Conservation (phyloP, 306 rosid genomes). For the Fagus crenata region DNA sequence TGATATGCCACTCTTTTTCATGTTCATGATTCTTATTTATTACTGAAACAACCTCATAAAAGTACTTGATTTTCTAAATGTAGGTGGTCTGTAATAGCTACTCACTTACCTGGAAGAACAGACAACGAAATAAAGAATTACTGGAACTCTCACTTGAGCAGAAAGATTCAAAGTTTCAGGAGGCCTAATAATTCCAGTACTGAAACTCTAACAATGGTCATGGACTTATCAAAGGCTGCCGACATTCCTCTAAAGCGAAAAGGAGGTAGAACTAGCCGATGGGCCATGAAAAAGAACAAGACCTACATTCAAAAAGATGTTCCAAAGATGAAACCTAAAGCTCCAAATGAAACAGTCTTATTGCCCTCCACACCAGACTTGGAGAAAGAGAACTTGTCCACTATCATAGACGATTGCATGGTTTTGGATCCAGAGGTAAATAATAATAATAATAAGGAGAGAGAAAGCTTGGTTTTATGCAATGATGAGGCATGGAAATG, state of each 20-base stretch:
- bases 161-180: slow-evolving; percentile 51
- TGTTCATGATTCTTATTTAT: too few relatives aligned
- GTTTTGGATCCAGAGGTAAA: not conserved
- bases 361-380: slow-evolving; percentile 29
- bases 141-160: slow-evolving; percentile 81
- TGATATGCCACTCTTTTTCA: too few relatives aligned
- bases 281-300: slow-evolving; percentile 52
- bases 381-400: slow-evolving; percentile 28
- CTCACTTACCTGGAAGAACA: slow-evolving; percentile 81
- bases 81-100: slow-evolving; percentile 91
- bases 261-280: slow-evolving; percentile 53
- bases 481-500: not conserved
- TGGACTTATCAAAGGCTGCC: slow-evolving; percentile 18
- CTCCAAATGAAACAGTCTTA: not conserved
- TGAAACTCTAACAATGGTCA: not conserved
- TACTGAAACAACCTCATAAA: too few relatives aligned
- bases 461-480: not conserved
- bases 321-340: slow-evolving; percentile 1
- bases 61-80: not conserved
- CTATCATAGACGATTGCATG: slow-evolving; percentile 2
- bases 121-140: slow-evolving; percentile 94
- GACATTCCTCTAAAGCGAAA: slow-evolving; percentile 34
- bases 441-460: not conserved
- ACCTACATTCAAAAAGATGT: not conserved
- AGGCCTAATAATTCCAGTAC: slow-evolving; percentile 9